Percentiles rank a stretch among this genome's conserved stretches.
These are phyloP conservation scores for Decorospora gaudefroyi DNA, from an alignment of 2,329 filamentous ascomycete genomes.

Conservation along the genomic window DNA sequence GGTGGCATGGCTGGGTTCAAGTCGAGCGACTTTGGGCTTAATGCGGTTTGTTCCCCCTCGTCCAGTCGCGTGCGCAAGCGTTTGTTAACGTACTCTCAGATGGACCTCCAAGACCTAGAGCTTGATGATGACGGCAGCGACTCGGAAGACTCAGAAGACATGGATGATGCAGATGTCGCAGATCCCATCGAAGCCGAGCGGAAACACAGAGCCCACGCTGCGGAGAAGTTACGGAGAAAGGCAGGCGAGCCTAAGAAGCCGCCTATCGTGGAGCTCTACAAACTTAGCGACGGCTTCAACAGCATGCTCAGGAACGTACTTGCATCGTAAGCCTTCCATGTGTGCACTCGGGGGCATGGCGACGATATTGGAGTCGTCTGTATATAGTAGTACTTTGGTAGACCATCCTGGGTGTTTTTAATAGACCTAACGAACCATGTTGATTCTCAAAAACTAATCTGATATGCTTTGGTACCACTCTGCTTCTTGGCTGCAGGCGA, in stretches of 20 bases:
- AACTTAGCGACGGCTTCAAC: slow-evolving; percentile 78
- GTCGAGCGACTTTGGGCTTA: slow-evolving; percentile 85
- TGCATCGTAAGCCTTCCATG: slow-evolving; percentile 53
- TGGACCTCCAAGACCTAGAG: slow-evolving; percentile 81
- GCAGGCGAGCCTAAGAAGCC: slow-evolving; percentile 87
- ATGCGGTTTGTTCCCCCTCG: slow-evolving; percentile 62
- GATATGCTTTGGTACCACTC: not conserved
- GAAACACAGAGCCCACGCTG: slow-evolving; percentile 72
- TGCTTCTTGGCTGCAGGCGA: not conserved
- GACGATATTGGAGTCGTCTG: not conserved
- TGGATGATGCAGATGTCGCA: slow-evolving; percentile 71
- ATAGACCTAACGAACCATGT: slow-evolving; percentile 4
- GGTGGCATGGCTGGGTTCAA: slow-evolving; percentile 63
- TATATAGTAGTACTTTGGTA: not conserved
- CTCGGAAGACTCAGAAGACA: slow-evolving; percentile 60
- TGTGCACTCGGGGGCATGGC: not conserved
- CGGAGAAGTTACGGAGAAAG: slow-evolving; percentile 77
- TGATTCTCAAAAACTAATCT: not conserved
- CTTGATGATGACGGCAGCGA: slow-evolving; percentile 71
- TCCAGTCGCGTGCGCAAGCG: not conserved
- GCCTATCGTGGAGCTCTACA: slow-evolving; percentile 74
- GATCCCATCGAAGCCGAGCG: slow-evolving; percentile 90
- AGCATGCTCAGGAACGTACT: slow-evolving; percentile 80
- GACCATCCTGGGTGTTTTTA: not conserved
- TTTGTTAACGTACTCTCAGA: slow-evolving; percentile 44